Conservation (phyloP, 2,329 filamentous ascomycete genomes). For the Colletotrichum sp. region DNA sequence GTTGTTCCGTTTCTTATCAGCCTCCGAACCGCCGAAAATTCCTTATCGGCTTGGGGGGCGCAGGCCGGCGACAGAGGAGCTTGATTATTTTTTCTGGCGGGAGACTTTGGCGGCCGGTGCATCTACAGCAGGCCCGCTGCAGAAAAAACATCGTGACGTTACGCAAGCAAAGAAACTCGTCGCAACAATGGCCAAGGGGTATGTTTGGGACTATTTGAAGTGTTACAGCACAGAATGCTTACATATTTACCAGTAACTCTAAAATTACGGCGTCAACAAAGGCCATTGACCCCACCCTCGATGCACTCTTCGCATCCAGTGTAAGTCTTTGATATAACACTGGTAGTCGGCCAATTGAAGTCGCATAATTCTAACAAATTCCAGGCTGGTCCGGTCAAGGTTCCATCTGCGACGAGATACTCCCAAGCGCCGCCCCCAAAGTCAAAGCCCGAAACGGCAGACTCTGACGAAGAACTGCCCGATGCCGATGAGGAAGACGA, state of each 20-base stretch:
- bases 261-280: constrained; percentile 51
- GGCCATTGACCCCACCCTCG: constrained; percentile 70
- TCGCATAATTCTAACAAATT: constrained; percentile 21
- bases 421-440: constrained; percentile 36
- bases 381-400: constrained; percentile 57
- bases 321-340: constrained; percentile 52
- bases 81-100: constrained; percentile 1
- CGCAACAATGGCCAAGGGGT: constrained; percentile 25
- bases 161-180: background rate
- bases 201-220: background rate
- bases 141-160: background rate
- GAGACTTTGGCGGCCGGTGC: background rate
- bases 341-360: background rate
- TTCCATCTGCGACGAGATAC: constrained; percentile 51
- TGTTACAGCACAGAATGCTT: background rate
- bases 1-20: constrained; percentile 19
- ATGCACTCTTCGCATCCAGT: constrained; percentile 74
- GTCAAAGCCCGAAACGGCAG: constrained; percentile 30
- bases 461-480: constrained; percentile 33
- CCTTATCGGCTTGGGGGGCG: constrained; percentile 5
- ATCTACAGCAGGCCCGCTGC: constrained; percentile 8
- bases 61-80: constrained; percentile 5
- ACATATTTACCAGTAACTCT: background rate
- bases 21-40: constrained; percentile 3
- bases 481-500: constrained; percentile 33